These are phyloP conservation scores for Dactylellina sp. DNA, from an alignment of 2,329 filamentous ascomycete species.

Conservation along the genomic window DNA sequence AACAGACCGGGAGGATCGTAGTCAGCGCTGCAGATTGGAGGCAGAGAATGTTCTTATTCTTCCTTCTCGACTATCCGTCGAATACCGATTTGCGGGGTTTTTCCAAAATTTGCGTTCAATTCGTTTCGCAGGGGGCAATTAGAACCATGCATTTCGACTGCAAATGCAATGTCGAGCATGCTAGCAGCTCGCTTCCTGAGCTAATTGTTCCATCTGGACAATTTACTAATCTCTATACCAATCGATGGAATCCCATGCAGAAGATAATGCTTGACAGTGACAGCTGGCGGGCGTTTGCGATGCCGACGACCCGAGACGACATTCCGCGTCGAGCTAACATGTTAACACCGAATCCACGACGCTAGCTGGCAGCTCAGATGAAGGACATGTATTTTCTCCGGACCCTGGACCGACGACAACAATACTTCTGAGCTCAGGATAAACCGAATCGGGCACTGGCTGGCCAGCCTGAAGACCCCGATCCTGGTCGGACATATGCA, in stretches of 20 bases:
- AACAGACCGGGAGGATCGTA: too few species aligned
- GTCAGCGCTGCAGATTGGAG: too few species aligned
- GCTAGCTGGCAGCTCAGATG: not conserved
- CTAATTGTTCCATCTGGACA: not conserved
- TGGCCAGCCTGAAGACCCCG: slow-evolving; percentile 15
- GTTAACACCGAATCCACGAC: slow-evolving; percentile 21
- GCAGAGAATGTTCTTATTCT: not conserved
- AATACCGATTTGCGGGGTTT: too few species aligned
- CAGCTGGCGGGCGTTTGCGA: slow-evolving; percentile 27
- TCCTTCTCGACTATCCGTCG: too few species aligned
- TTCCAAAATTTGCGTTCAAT: too few species aligned
- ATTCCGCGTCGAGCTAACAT: not conserved
- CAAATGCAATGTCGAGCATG: not conserved
- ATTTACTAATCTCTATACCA: not conserved
- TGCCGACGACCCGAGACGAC: not conserved
- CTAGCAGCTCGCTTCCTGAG: not conserved
- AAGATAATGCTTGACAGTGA: slow-evolving; percentile 18
- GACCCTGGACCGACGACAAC: too few species aligned
- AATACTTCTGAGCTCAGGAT: not conserved
- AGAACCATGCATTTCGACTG: too few species aligned
- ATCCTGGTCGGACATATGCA: slow-evolving; percentile 32
- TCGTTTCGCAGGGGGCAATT: too few species aligned
- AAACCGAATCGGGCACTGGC: too few species aligned
- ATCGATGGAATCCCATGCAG: not conserved
- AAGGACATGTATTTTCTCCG: not conserved